Percentiles rank a stretch among this genome's conserved stretches.
Evolutionary conservation across 2,329 filamentous ascomycete species (phyloP).

Genomic region (Fusarium buxicola): DNA sequence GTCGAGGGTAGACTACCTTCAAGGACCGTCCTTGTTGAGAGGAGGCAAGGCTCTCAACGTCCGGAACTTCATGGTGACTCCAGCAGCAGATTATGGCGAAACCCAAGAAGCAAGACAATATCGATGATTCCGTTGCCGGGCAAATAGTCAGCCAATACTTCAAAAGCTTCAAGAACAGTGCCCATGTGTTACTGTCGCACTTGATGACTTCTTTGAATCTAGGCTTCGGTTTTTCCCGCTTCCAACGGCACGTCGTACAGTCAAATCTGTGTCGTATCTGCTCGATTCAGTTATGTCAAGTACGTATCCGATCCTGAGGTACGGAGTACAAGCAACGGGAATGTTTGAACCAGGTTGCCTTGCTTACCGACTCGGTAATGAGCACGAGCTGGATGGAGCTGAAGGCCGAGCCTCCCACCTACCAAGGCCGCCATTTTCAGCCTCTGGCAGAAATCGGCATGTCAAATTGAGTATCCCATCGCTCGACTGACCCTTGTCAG

Average conservation of each 20-base stretch:
- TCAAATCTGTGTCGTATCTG: conserved; percentile 3
- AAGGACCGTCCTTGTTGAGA: not conserved
- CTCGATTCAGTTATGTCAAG: conserved; percentile 3
- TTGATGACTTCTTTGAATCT: conserved; percentile 1
- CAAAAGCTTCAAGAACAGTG: conserved; percentile 6
- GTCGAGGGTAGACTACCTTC: not conserved
- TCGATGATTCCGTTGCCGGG: not conserved
- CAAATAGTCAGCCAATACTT: conserved; percentile 2
- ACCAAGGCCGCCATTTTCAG: not conserved
- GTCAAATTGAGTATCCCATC: not conserved
- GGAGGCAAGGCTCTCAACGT: not conserved
- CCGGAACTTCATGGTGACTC: not conserved
- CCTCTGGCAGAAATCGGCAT: conserved; percentile 8
- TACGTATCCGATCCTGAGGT: conserved; percentile 1
- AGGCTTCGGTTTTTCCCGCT: conserved; percentile 3
- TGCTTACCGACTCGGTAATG: conserved; percentile 30
- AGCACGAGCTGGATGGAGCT: conserved; percentile 14
- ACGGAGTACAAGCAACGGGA: conserved; percentile 7
- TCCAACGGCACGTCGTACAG: conserved; percentile 17
- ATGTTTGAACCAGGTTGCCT: conserved; percentile 16
- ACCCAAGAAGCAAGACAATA: not conserved
- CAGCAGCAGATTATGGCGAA: not conserved
- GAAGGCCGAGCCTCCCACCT: not conserved
- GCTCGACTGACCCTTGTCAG: not conserved
- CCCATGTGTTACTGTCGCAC: conserved; percentile 7